Conservation (phyloP, 2,329 filamentous ascomycete species). For the Diaporthe capsici region DNA sequence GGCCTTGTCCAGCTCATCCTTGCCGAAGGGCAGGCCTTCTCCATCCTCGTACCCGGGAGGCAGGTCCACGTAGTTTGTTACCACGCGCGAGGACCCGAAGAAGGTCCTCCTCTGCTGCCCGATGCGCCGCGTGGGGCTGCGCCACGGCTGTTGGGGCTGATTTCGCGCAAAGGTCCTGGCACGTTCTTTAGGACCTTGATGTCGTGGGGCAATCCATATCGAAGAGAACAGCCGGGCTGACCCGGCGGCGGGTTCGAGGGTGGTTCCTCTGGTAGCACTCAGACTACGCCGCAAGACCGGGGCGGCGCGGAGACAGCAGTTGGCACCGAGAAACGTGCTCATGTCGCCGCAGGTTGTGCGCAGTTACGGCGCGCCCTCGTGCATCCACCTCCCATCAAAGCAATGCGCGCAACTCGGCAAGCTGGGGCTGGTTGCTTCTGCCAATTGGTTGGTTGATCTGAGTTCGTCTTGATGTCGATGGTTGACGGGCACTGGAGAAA, state of each 20-base stretch:
- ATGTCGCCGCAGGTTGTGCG: conserved; percentile 45
- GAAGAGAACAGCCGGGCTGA: conserved; percentile 5
- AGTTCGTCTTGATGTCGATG: background rate
- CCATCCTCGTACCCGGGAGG: conserved; percentile 70
- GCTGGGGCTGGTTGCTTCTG: background rate
- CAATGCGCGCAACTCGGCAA: background rate
- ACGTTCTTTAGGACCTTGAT: background rate
- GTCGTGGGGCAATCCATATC: background rate
- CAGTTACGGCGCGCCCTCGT: conserved; percentile 44
- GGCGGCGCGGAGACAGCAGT: conserved; percentile 47
- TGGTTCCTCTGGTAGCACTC: background rate
- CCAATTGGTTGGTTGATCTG: background rate
- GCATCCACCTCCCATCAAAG: conserved; percentile 28
- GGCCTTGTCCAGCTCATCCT: conserved; percentile 56
- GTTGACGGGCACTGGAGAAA: conserved; percentile 5
- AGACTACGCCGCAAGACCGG: conserved; percentile 41
- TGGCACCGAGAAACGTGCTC: conserved; percentile 48
- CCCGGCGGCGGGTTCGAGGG: background rate
- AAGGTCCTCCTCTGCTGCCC: conserved; percentile 40
- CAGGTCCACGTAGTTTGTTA: conserved; percentile 71
- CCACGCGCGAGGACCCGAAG: conserved; percentile 50
- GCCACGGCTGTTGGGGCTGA: conserved; percentile 15
- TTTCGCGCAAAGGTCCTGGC: background rate
- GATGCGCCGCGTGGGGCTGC: background rate
- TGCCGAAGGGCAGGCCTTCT: conserved; percentile 67